Percentiles rank a stretch among this genome's conserved stretches.
Evolutionary conservation across 2,329 filamentous ascomycete genomes (phyloP).

Genomic region (Hansfordia pulvinata): DNA sequence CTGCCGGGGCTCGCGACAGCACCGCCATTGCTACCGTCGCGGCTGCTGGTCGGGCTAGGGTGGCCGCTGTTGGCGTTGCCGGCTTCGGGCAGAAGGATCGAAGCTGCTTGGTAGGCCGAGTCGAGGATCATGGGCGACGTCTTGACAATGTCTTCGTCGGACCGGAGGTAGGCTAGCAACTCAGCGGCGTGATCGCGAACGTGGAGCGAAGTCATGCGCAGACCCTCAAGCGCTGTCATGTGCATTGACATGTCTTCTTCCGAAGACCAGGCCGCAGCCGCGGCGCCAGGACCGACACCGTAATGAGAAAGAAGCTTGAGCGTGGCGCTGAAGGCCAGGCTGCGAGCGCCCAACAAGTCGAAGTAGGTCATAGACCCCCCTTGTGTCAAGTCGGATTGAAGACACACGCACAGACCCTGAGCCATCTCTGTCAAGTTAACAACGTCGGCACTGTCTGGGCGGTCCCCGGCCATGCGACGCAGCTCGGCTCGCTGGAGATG

Average conservation of each 20-base stretch:
- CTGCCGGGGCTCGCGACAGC: too few relatives aligned
- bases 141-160: constrained; percentile 5
- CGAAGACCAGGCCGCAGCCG: background rate
- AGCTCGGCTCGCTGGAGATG: constrained; percentile 4
- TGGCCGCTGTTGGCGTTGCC: background rate
- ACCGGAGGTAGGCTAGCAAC: constrained; percentile 2
- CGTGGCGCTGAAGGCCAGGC: constrained; percentile 5
- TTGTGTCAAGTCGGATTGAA: constrained; percentile 4
- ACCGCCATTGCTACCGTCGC: too few relatives aligned
- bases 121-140: constrained; percentile 8
- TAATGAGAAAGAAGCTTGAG: constrained; percentile 2
- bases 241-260: constrained; percentile 5
- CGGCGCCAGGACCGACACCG: background rate
- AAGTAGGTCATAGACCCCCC: constrained; percentile 4
- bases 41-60: background rate
- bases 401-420: constrained; percentile 3
- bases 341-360: constrained; percentile 3
- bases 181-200: constrained; percentile 5
- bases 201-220: constrained; percentile 3
- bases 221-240: constrained; percentile 3
- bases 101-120: constrained; percentile 6
- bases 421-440: constrained; percentile 7
- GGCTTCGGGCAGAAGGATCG: constrained; percentile 1
- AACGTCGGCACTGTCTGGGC: constrained; percentile 7
- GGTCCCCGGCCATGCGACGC: constrained; percentile 4